Evolutionary conservation across 345 rosid species (phyloP).

Genomic region (Geranium brycei): DNA sequence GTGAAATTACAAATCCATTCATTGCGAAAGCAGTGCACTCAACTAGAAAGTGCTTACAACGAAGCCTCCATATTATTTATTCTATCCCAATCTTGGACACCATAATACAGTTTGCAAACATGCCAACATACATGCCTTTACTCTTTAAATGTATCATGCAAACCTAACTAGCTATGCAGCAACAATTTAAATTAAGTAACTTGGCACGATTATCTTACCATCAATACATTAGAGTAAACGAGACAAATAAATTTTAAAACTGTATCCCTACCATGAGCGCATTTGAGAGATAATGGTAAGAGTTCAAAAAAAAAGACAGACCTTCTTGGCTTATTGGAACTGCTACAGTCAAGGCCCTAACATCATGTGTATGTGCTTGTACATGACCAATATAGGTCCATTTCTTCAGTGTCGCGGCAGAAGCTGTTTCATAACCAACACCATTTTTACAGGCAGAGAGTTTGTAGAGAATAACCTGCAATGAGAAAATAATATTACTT

Average conservation of each 20-base stretch:
- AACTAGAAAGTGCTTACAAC: too few species aligned
- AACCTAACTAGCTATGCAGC: neutral
- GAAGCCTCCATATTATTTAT: neutral
- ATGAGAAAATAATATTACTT: constrained; percentile 1
- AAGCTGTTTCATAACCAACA: constrained; percentile 21
- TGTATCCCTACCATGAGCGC: neutral
- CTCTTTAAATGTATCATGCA: neutral
- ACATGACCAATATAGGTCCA: constrained; percentile 77
- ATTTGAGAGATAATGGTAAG: neutral
- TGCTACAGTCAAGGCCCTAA: constrained; percentile 78
- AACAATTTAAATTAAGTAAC: neutral
- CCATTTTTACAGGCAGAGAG: constrained; percentile 29
- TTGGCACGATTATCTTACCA: neutral
- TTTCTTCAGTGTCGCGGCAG: constrained; percentile 38
- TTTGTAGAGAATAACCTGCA: constrained; percentile 74
- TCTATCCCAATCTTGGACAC: neutral
- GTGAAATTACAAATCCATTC: too few species aligned
- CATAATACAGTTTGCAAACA: too few species aligned
- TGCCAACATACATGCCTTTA: neutral
- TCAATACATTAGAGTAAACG: neutral
- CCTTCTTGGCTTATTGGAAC: constrained; percentile 81
- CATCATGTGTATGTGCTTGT: constrained; percentile 87
- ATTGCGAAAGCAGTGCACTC: too few species aligned
- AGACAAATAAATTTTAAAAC: neutral
- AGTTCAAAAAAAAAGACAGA: constrained; percentile 9